phyloP scores from a whole-genome alignment of 495 filamentous ascomycete species.

The Sabuloglossum arenarium region DNA sequence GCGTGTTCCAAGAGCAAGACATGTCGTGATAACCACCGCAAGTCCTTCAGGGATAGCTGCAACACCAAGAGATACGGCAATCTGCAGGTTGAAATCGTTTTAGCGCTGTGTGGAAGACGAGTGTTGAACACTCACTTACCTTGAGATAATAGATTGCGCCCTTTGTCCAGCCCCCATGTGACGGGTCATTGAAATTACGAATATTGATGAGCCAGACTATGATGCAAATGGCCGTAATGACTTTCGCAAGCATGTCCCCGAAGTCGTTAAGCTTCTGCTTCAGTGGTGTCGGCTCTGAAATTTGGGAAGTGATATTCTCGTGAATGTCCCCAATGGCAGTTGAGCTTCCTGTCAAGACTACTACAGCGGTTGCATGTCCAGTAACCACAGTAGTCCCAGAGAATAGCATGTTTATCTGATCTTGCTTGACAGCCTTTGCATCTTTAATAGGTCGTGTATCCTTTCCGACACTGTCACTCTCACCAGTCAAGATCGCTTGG shows the following conservation, averaged over 20 bases:
- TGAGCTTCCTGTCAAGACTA: slow-evolving; percentile 72
- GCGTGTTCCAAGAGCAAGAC: slow-evolving; percentile 80
- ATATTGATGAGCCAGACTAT: slow-evolving; percentile 98
- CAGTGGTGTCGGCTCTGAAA: slow-evolving; percentile 88
- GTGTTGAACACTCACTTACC: slow-evolving; percentile 7
- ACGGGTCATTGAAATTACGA: slow-evolving; percentile 83
- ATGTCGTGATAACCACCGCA: slow-evolving; percentile 95
- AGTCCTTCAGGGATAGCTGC: slow-evolving; percentile 95
- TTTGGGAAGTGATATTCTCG: slow-evolving; percentile 93
- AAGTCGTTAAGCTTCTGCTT: slow-evolving; percentile 99
- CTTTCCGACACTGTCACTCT: slow-evolving; percentile 94
- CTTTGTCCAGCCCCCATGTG: slow-evolving; percentile 87
- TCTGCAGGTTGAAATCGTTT: slow-evolving; percentile 20
- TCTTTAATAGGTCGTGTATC: slow-evolving; percentile 49
- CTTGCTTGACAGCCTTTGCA: slow-evolving; percentile 80
- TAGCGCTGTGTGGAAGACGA: not conserved
- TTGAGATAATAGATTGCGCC: slow-evolving; percentile 99
- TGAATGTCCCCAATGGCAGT: slow-evolving; percentile 99
- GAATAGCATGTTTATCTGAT: slow-evolving; percentile 95
- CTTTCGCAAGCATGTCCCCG: slow-evolving; percentile 88
- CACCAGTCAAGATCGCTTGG: slow-evolving; percentile 93
- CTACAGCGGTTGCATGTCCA: slow-evolving; percentile 79
- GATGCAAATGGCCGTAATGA: slow-evolving; percentile 91
- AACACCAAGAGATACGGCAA: slow-evolving; percentile 94
- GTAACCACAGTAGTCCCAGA: slow-evolving; percentile 95